These are phyloP conservation scores for Spergularia bocconei DNA, from an alignment of 148 eudicot species.

Conservation along the genomic window DNA sequence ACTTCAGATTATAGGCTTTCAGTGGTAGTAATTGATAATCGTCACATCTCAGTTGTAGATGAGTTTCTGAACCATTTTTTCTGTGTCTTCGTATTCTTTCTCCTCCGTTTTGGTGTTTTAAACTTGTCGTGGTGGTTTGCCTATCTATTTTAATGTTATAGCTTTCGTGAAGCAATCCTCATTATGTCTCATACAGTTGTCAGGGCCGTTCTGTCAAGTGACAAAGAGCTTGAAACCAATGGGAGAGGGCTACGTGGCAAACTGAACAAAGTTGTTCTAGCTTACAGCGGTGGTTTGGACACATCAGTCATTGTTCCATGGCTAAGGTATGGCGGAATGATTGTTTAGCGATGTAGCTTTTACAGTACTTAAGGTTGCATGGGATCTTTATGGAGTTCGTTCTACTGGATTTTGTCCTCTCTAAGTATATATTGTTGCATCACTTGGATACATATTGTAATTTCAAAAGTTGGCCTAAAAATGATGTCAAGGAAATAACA, in stretches of 20 bases:
- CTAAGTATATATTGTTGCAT: too few relatives aligned
- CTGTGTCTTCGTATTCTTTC: not conserved
- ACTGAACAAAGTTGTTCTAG: slow-evolving; percentile 90
- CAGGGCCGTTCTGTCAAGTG: slow-evolving; percentile 55
- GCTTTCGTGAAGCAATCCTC: not conserved
- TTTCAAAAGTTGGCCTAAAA: too few relatives aligned
- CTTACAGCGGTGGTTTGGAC: slow-evolving; percentile 97
- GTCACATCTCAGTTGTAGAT: too few relatives aligned
- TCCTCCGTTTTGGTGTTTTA: not conserved
- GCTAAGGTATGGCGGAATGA: slow-evolving; percentile 57
- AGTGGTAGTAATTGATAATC: not conserved
- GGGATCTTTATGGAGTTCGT: too few relatives aligned
- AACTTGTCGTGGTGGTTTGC: not conserved
- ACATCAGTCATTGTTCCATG: slow-evolving; percentile 99
- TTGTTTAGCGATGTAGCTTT: not conserved
- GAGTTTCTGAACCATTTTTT: not conserved
- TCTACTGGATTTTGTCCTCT: too few relatives aligned
- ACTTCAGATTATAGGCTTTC: not conserved
- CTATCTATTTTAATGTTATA: not conserved
- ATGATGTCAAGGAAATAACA: too few relatives aligned
- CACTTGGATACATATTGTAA: too few relatives aligned
- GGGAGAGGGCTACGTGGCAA: slow-evolving; percentile 56
- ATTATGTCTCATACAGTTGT: slow-evolving; percentile 37
- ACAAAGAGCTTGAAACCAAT: slow-evolving; percentile 44
- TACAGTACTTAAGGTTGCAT: not conserved